Evolutionary conservation across 176 grass and related monocot genomes (phyloP), one percentile per base, ranked within the genome.

Genomic region (Oryza glumipatula): DNA sequence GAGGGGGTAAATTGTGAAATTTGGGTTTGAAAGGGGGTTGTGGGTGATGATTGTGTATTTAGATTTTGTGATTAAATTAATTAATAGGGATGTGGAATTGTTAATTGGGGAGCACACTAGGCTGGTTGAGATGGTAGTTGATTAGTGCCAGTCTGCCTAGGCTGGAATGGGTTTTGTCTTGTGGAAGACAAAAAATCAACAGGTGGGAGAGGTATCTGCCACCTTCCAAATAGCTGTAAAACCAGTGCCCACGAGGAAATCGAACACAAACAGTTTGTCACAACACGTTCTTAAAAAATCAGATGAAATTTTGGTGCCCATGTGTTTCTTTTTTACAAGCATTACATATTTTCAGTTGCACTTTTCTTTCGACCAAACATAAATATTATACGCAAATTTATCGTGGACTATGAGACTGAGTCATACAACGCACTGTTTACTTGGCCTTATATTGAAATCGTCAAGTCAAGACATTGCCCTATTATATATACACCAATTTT

Each of bases 81-180:
- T 22, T 83, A 90, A 65, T 4, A 9, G 21, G 19, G n/a, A n/a
- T 22, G 17, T 63, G 58, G n/a, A 63, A 8, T 63, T 63, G 58
- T 22, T 63, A 63, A 63, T 23, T 63, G 2, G 58, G 67, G 68
- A 82, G 79, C 19, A 77, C 45, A 33, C 41, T 86, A 70, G 19
- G 76, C 64, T 80, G 85, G 76, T 71, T 35, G 89, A 63, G 84
- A 32, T 21, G 88, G 70, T 90, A 54, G 88, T 90, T 84, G 89
- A 88, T 88, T 76, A 67, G 85, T 77, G 89, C 76, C 89, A 91
- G 76, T 88, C 89, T 91, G 76, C 89, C 81, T 88, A 81, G 85
- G 81, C 85, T 91, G 80, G 76, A 74, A 23, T 38, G 12, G 12
- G 3, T 83, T 78, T 74, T 87, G 71, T 72, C 85, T 77, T 76